Evolutionary conservation across 179 eudicot genomes (phyloP), one percentile per base, ranked within the genome.

Genomic region (Vitellaria paradoxa): DNA sequence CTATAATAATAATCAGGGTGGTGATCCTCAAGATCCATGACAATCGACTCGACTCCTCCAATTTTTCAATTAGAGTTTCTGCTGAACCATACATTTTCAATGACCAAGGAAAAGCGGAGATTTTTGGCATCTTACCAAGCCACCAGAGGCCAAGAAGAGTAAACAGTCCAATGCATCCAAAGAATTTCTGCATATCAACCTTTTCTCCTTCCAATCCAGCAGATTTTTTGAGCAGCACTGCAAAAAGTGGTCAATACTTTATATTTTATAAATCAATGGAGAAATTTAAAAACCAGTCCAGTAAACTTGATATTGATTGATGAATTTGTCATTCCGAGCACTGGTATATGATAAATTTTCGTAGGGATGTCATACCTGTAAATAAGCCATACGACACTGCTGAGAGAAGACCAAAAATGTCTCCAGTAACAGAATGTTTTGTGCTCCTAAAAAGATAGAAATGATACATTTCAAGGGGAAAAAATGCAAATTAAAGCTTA

Each of bases 101-200:
- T 24, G 6, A 20, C 23, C 2, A 52, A 8, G n/a, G 24, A 69
- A 47, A 21, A 77, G 45, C 45, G 40, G 37, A 56, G 24, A 55
- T 12, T 57, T 55, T 60, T 14, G 72, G 62, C 37, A 37, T 61
- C 71, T 79, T 81, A 89, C 92, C 86, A 42, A 89, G 87, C 94
- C 92, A 90, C 92, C 94, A 90, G 60, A 90, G 87, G 17, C 90
- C 88, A 72, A 87, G 42, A 46, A 90, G 84, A 56, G 89, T 82
- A 68, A 86, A 86, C 15, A 90, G 81, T 42, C 91, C 92, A 17
- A 89, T 76, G 77, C 82, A 90, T 64, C 94, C 91, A 63, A 88
- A 86, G 68, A 88, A 70, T 81, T 86, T 90, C 70, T 87, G 86
- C 73, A 90, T 84, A 85, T 90, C 91, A 66, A 79, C 87, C 72